Conservation (phyloP, 1,284 basidiomycete genomes). For the Leccinum variabile region DNA sequence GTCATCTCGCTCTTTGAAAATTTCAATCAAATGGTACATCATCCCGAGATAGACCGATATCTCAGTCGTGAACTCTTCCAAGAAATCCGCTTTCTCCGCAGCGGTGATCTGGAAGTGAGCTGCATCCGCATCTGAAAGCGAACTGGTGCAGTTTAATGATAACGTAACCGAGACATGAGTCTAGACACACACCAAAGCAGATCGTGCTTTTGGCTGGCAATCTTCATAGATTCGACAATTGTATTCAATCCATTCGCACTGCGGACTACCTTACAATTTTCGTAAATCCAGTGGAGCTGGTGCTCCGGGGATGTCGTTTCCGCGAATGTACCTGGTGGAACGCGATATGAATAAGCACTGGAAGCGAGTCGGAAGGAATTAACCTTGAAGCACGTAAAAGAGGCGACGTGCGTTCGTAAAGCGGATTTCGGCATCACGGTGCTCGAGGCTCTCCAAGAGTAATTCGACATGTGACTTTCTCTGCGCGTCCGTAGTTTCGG, state of each 20-base stretch:
- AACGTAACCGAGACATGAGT: not conserved
- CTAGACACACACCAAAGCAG: conserved; percentile 59
- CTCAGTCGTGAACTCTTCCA: conserved; percentile 88
- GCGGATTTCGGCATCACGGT: conserved; percentile 78
- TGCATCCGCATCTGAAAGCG: conserved; percentile 70
- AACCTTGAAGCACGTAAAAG: conserved; percentile 91
- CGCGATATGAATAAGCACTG: conserved; percentile 22
- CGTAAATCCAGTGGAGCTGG: conserved; percentile 94
- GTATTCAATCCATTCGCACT: conserved; percentile 81
- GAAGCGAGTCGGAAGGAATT: conserved; percentile 11
- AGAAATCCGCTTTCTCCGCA: conserved; percentile 71
- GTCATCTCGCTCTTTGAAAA: conserved; percentile 87
- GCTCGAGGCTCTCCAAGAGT: conserved; percentile 83
- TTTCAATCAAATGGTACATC: conserved; percentile 91
- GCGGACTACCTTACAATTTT: conserved; percentile 89
- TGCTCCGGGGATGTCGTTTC: conserved; percentile 91
- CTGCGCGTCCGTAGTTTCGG: conserved; percentile 51
- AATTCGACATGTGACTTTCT: conserved; percentile 75
- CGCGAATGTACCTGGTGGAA: conserved; percentile 76
- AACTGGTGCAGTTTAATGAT: conserved; percentile 42
- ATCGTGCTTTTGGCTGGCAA: conserved; percentile 88
- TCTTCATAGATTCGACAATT: conserved; percentile 87
- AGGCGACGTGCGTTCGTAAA: conserved; percentile 86
- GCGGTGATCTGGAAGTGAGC: conserved; percentile 66
- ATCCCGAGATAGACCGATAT: conserved; percentile 90